Evolutionary conservation across 441 rosid species (phyloP).

Genomic region (Biscutella laevigata): DNA sequence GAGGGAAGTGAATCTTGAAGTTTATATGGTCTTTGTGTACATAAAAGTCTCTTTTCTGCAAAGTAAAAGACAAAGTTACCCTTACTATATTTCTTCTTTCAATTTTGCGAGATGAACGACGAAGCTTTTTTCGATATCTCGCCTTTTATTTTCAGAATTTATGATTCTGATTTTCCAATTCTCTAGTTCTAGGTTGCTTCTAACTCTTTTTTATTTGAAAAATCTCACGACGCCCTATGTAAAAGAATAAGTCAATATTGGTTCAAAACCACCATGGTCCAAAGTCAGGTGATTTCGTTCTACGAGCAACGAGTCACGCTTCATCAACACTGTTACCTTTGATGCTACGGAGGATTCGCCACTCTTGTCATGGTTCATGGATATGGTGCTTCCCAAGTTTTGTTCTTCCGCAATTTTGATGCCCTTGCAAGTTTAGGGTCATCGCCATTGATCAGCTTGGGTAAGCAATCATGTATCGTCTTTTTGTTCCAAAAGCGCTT

Average conservation of each 20-base stretch:
- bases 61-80: too few species aligned
- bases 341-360: slow-evolving; percentile 65
- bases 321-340: slow-evolving; percentile 74
- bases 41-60: too few species aligned
- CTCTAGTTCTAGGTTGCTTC: too few species aligned
- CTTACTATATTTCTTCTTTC: too few species aligned
- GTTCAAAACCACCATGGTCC: slow-evolving; percentile 90
- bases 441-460: slow-evolving; percentile 96
- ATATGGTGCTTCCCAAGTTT: slow-evolving; percentile 89
- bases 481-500: neutral
- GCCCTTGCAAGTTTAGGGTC: slow-evolving; percentile 75
- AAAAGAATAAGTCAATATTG: slow-evolving; percentile 78
- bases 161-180: too few species aligned
- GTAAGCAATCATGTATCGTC: slow-evolving; percentile 29
- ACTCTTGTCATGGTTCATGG: slow-evolving; percentile 98
- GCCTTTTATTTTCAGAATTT: too few species aligned
- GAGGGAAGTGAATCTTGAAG: too few species aligned
- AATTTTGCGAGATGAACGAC: too few species aligned
- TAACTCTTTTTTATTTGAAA: neutral
- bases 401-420: slow-evolving; percentile 88
- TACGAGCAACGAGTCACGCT: slow-evolving; percentile 63
- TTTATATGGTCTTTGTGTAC: too few species aligned
- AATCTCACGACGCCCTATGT: slow-evolving; percentile 72
- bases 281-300: slow-evolving; percentile 89
- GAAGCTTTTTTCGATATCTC: too few species aligned